These are phyloP conservation scores for Termitomyces sp. DNA, from an alignment of 768 basidiomycete genomes.

Conservation along the genomic window DNA sequence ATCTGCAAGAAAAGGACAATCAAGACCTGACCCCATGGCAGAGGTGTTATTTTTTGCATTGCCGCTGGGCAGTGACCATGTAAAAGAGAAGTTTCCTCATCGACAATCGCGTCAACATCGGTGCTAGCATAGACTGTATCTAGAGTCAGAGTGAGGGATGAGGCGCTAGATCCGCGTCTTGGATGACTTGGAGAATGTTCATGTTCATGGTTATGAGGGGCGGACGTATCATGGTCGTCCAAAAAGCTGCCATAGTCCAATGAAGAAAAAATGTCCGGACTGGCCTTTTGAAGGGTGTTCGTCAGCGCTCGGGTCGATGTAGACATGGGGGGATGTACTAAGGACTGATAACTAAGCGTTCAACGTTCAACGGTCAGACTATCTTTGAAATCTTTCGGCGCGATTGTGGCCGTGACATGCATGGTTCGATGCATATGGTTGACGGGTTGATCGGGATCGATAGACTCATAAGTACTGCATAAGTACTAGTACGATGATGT, in stretches of 20 bases:
- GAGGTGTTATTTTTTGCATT: constrained; percentile 24
- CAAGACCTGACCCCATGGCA: constrained; percentile 48
- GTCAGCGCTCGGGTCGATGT: background rate
- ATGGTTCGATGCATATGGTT: too few species aligned
- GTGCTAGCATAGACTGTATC: background rate
- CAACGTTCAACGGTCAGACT: too few species aligned
- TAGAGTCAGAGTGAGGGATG: background rate
- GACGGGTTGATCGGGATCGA: too few species aligned
- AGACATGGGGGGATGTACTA: background rate
- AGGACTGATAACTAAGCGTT: too few species aligned
- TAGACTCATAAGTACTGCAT: too few species aligned
- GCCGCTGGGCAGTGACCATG: constrained; percentile 5
- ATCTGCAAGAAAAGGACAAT: constrained; percentile 46
- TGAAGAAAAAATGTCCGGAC: background rate
- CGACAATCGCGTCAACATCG: constrained; percentile 7
- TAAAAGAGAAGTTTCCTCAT: constrained; percentile 37
- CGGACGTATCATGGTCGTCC: background rate
- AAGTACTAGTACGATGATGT: too few species aligned
- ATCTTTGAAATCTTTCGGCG: too few species aligned
- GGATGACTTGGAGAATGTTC: too few species aligned
- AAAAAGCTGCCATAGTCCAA: background rate
- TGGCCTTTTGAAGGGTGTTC: background rate
- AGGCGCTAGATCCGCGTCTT: background rate
- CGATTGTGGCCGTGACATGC: too few species aligned
- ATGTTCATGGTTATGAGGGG: too few species aligned